Base-by-base conservation (phyloP, 2,329 filamentous ascomycete genomes). In the Penicillium sp. region DNA sequence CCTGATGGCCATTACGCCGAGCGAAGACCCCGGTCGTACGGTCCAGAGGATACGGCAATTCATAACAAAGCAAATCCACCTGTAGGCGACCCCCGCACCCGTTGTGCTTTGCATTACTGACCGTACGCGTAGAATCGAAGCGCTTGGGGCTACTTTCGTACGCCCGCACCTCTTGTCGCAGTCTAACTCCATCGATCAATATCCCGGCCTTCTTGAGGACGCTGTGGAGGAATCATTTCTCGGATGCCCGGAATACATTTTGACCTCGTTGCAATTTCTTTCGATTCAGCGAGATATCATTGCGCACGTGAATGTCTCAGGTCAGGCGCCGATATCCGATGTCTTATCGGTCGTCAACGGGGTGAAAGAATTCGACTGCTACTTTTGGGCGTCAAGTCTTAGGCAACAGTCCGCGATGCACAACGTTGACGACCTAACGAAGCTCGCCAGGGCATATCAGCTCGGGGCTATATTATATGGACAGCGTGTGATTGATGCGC, bases 221-320 rank as follows among this genome's bases (percentile, higher is more conserved):
- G 65, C 64, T 1, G 68, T 75, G 3, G 73, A 77, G 47, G 61
- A 70, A 26, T 76, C 75, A 1, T 77, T 77, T 48, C 73, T 77
- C 15, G 75, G 75, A 8, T 77, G 75, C 47, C 75, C 75, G 0
- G 73, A 71, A 35, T 75, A 73, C 50, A 63, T 77, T 1, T 56
- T 76, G 3, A 68, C 64, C 30, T 70, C 69, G 7, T 70, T 75
- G 2, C 72, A 71, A 59, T 67, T 52, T 17, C 57, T 75, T 9
- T 73, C 73, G 0, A 59, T 64, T 13, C 67, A 71, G 56, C 63
- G 73, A 35, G 73, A 75, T 60, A 60, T 60, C 26, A 63, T 73
- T 4, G 46, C 56, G 2, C 60, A 59, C 1, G 64, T 66, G 1
- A 21, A 49, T 6, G 21, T 23, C 0, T 44, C 64, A 4, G 29